Evolutionary conservation across 129 eudicot species (phyloP), one percentile per base, ranked within the genome.

Genomic region (Saussurea involucrata): DNA sequence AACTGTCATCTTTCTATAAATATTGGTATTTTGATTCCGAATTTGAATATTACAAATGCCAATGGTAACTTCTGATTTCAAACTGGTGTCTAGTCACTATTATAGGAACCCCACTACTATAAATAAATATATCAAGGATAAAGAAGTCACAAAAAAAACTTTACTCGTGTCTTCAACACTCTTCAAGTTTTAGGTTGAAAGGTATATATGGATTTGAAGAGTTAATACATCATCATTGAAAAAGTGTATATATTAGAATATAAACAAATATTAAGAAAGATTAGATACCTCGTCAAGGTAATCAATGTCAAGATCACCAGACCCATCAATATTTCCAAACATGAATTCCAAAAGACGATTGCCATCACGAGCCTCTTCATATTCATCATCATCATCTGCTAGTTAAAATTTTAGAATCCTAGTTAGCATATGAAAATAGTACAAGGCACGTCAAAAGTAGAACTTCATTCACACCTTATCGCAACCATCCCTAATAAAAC

Each of bases 281-380:
- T 24, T 24, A 73, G 7, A 44, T 70, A 94, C 98, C 98, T 91
- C 97, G 46, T 94, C 98, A 79, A 94, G 98, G 84, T 94, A 94
- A 80, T 94, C 98, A 80, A 86, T 89, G 76, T 94, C 98, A 81
- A 94, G 98, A 83, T 94, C 97, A 69, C 98, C 98, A 55, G 98
- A 83, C 40, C 85, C 85, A 68, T 94, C 98, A 63, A 94, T 92
- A 83, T 94, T 94, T 63, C 98, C 98, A 78, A 94, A 94, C 97
- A 94, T 89, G 81, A 94, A 94, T 21, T 96, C 97, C 64, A 91
- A 80, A 72, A 91, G 96, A 71, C 97, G 90, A 72, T 86, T 91
- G 33, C 93, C 96, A 49, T 90, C 96, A 46, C 80, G 93, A 29
- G 77, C 96, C 83, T 94, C 98, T 81, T 94, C 97, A 69, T 89